Evolutionary conservation across 2,329 filamentous ascomycete species (phyloP).

Genomic region (Calonectria montana): DNA sequence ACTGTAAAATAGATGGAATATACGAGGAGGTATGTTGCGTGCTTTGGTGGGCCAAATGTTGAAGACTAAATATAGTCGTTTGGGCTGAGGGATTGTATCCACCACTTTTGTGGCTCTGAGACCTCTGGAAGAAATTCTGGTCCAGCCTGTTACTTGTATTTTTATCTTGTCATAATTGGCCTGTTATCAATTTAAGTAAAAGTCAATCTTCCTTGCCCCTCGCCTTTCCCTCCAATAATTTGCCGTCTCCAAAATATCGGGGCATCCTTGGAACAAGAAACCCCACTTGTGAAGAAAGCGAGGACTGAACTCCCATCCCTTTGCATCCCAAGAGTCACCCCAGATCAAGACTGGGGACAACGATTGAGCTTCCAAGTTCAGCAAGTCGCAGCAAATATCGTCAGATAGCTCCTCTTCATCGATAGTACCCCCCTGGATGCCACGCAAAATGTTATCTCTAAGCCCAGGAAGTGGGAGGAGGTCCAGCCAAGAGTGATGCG

Average conservation of each 20-base stretch:
- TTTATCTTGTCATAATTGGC: too few species aligned
- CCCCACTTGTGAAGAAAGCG: not conserved
- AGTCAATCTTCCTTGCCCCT: slow-evolving; percentile 2
- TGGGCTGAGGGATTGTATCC: too few species aligned
- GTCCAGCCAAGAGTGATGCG: slow-evolving; percentile 7
- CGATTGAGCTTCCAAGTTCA: not conserved
- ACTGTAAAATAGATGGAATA: too few species aligned
- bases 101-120: too few species aligned
- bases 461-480: not conserved
- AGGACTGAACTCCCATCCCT: slow-evolving; percentile 2
- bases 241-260: not conserved
- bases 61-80: too few species aligned
- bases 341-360: not conserved
- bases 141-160: too few species aligned
- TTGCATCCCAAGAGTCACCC: slow-evolving; percentile 16
- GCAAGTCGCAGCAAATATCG: not conserved
- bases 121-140: too few species aligned
- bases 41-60: too few species aligned
- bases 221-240: slow-evolving; percentile 9
- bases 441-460: not conserved
- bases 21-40: too few species aligned
- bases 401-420: not conserved
- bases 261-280: not conserved
- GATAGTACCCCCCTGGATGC: not conserved
- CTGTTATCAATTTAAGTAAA: not conserved